Base-by-base conservation (phyloP, 2,329 filamentous ascomycete species). In the Colletotrichum sojae region DNA sequence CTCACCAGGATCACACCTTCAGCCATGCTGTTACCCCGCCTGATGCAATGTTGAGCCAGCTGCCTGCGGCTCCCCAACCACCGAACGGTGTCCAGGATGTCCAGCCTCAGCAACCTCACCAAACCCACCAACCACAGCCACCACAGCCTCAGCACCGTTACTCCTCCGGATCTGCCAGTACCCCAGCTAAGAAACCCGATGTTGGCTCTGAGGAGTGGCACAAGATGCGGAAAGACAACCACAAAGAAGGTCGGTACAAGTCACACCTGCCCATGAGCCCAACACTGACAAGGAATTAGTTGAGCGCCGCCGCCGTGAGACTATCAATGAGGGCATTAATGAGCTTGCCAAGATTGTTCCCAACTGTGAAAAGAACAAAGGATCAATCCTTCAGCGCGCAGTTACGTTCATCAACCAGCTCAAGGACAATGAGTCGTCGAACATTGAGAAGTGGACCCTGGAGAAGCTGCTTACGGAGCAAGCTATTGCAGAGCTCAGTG, bases 141-240 rank as follows among this genome's bases (percentile, higher is more conserved):
- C 74, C 74, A 46, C 71, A 73, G 61, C 56, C 77, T 69, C 71
- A 72, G 51, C 71, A 71, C 45, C 74, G 78, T 70, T 84, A 81
- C 73, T 77, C 80, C 40, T 75, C 77, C 46, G 69, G 69, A 15
- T 74, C 80, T 12, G 72, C 82, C 12, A 74, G 84, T 72, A 80
- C 83, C 73, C 80, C 83, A 72, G 79, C 84, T 63, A 80, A 78
- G 72, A 98, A 98, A 81, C 95, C 95, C 8, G 89, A 91, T 6
- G 96, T 98, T n/a, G 96, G 96, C 2, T 96, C 94, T 2, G 94
- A 97, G 62, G 95, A 98, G 81, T 99, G 96, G 96, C 96, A 99
- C 80, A 97, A 97, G 80, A 91, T 97, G 75, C 90, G 96, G 71
- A 96, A 97, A 78, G 95, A 98, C 76, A 99, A 98, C 73, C 96